Conservation (phyloP, 305 asterid genomes). For the Solanum aculeatissimum region DNA sequence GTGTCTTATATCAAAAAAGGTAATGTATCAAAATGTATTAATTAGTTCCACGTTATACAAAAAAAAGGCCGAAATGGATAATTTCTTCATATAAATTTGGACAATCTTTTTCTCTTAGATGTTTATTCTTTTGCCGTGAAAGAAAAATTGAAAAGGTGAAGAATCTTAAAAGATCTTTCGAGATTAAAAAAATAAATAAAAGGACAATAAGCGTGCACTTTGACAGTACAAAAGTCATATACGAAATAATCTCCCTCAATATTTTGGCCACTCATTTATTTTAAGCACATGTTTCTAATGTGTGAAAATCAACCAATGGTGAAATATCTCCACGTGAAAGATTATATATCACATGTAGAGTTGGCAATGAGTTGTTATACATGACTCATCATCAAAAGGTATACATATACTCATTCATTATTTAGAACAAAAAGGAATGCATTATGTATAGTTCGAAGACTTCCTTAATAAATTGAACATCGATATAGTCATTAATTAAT, state of each 20-base stretch:
- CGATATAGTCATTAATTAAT: too few species aligned
- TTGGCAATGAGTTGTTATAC: background rate
- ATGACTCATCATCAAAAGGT: background rate
- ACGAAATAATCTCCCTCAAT: background rate
- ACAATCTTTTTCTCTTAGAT: background rate
- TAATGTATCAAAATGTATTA: background rate
- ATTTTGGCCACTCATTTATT: background rate
- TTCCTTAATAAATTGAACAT: background rate
- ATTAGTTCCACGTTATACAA: background rate
- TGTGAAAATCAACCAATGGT: background rate
- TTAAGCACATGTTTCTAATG: conserved; percentile 5
- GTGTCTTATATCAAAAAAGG: too few species aligned
- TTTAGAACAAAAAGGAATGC: background rate
- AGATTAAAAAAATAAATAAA: background rate
- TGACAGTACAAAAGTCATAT: background rate
- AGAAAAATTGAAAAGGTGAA: background rate
- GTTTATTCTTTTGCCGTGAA: background rate
- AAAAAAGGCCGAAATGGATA: background rate
- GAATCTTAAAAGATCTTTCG: background rate
- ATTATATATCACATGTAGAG: background rate
- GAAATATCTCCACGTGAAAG: conserved; percentile 1
- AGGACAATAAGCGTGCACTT: background rate
- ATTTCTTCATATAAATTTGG: background rate
- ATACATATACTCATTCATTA: background rate
- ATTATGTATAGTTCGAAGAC: background rate